Conservation (phyloP, 805 yeast species). For the Metschnikowia picachoensis region DNA sequence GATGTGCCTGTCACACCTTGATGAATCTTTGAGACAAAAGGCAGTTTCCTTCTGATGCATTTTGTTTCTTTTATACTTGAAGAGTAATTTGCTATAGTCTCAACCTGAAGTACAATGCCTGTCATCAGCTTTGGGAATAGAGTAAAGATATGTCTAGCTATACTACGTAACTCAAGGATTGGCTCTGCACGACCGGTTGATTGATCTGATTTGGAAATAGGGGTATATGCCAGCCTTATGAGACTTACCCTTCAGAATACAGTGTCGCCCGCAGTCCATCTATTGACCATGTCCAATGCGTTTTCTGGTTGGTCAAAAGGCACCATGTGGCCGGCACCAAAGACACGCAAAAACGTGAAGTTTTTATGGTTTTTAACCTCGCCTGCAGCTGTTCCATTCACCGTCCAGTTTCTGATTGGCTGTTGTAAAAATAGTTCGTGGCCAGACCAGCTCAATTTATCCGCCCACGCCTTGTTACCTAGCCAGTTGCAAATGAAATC, state of each 20-base stretch:
- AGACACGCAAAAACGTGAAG: slow-evolving; percentile 79
- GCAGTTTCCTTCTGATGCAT: neutral
- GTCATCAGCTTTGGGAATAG: too few species aligned
- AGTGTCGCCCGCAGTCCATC: slow-evolving; percentile 74
- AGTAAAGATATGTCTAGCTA: too few species aligned
- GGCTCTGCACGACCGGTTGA: too few species aligned
- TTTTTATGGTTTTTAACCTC: slow-evolving; percentile 67
- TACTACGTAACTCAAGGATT: neutral
- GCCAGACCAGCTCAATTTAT: slow-evolving; percentile 28
- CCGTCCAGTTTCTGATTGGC: slow-evolving; percentile 42
- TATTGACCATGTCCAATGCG: slow-evolving; percentile 75
- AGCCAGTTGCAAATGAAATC: slow-evolving; percentile 92
- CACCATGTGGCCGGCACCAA: slow-evolving; percentile 94
- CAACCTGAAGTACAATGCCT: neutral
- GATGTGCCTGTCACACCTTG: too few species aligned
- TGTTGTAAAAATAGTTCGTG: slow-evolving; percentile 39
- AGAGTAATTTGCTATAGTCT: neutral
- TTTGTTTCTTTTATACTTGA: neutral
- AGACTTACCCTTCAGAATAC: slow-evolving; percentile 1
- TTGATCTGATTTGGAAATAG: too few species aligned
- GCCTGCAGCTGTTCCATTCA: slow-evolving; percentile 46
- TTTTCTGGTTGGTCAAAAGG: slow-evolving; percentile 86
- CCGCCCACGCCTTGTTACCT: slow-evolving; percentile 85
- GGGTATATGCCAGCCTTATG: neutral
- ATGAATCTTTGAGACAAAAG: neutral